Evolutionary conservation across 2,329 filamentous ascomycete species (phyloP).

Genomic region (Penicillium freii): DNA sequence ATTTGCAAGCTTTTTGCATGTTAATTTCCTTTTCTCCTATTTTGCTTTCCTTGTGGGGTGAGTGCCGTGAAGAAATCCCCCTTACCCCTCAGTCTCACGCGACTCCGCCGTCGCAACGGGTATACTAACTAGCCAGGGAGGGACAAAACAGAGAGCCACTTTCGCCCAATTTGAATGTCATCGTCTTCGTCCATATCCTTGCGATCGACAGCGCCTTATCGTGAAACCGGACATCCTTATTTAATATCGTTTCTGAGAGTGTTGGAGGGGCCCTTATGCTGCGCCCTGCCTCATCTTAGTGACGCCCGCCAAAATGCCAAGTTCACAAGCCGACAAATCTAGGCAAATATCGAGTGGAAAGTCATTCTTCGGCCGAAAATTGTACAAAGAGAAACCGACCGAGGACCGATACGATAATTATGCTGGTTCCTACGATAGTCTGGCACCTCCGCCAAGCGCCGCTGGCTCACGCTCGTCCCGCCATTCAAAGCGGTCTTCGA

Average conservation of each 20-base stretch:
- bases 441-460: slow-evolving; percentile 62
- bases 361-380: slow-evolving; percentile 81
- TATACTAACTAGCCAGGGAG: slow-evolving; percentile 25
- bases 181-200: slow-evolving; percentile 14
- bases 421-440: slow-evolving; percentile 53
- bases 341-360: slow-evolving; percentile 78
- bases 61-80: slow-evolving; percentile 4
- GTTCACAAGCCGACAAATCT: slow-evolving; percentile 70
- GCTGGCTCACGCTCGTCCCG: slow-evolving; percentile 69
- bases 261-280: slow-evolving; percentile 31
- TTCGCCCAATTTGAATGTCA: slow-evolving; percentile 21
- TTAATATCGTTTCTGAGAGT: slow-evolving; percentile 10
- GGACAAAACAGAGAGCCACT: slow-evolving; percentile 21
- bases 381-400: slow-evolving; percentile 71
- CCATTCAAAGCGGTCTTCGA: slow-evolving; percentile 69
- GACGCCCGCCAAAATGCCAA: slow-evolving; percentile 48
- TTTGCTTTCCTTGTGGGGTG: slow-evolving; percentile 18
- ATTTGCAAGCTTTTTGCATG: slow-evolving; percentile 18
- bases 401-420: slow-evolving; percentile 63
- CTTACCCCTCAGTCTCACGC: slow-evolving; percentile 4
- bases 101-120: slow-evolving; percentile 16
- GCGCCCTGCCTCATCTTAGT: slow-evolving; percentile 31
- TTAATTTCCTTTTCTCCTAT: slow-evolving; percentile 13
- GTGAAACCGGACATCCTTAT: not conserved
- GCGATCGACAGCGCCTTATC: slow-evolving; percentile 16